Evolutionary conservation across 2,329 filamentous ascomycete genomes (phyloP), one percentile per base, ranked within the genome.

Genomic region (Penicillium digitatum): DNA sequence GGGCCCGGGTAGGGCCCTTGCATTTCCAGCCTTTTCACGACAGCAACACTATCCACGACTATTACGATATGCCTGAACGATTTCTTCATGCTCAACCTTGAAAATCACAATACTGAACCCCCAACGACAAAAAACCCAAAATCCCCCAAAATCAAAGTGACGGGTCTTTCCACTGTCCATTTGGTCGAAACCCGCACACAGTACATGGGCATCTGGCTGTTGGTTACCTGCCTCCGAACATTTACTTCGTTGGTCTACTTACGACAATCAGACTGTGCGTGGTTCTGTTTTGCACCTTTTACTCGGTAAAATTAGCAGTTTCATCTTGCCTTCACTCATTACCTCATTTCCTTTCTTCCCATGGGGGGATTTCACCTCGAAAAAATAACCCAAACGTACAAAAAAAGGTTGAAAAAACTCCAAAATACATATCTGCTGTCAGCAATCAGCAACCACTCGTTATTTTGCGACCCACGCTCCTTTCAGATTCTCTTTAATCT

Each of bases 31-130:
- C 48, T 53, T 59, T 55, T 69, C 62, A 71, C 63, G 67, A 71
- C 69, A 67, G 67, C 66, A 63, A 70, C 63, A 66, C 66, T 63
- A 47, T 71, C 62, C 40, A 65, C 61, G 67, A 70, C 65, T 59
- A 60, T 69, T 64, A 69, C 40, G 65, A 69, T 62, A 67, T 57
- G 59, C 61, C 63, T 59, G 60, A 58, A 44, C n/a, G 37, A 48
- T 39, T 53, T n/a, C 37, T 46, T 48, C 43, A 35, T 31, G 42
- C 56, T 54, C 44, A 52, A 45, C n/a, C 44, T 47, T 39, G 31
- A 56, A 55, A 54, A 58, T 57, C 29, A 24, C 52, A 53, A 58
- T 27, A 52, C 54, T 49, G 47, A 46, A 58, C 11, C 32, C 48
- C 48, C 42, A 37, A 63, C 48, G 47, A 62, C 58, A 60, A 62